These are phyloP conservation scores for Leccinum colubrinum DNA, from an alignment of 1,284 basidiomycete genomes.

Conservation along the genomic window DNA sequence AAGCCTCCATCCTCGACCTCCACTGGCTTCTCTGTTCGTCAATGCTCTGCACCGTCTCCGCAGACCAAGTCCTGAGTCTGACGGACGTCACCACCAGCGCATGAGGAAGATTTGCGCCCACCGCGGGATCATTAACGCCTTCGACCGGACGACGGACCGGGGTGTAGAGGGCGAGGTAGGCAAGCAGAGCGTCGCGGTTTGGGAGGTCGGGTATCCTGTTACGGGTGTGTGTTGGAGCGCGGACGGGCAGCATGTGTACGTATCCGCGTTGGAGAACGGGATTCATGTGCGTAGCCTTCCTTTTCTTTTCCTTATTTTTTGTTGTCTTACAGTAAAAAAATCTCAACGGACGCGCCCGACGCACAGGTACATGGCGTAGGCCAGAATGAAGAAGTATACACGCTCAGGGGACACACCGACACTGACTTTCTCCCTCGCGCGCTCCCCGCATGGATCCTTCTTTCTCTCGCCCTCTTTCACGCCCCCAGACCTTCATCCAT, in stretches of 20 bases:
- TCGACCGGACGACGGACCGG: constrained; percentile 83
- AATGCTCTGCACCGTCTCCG: constrained; percentile 76
- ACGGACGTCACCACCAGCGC: constrained; percentile 77
- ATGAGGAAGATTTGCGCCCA: constrained; percentile 78
- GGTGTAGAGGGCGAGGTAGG: constrained; percentile 50
- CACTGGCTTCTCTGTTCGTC: constrained; percentile 78
- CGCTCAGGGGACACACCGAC: constrained; percentile 79
- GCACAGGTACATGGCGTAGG: constrained; percentile 81
- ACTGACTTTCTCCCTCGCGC: constrained; percentile 79
- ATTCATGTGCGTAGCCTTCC: constrained; percentile 67
- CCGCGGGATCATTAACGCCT: constrained; percentile 82
- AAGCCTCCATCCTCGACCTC: constrained; percentile 77
- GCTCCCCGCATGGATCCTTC: constrained; percentile 85
- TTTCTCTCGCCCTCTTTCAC: constrained; percentile 88
- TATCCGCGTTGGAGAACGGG: constrained; percentile 89
- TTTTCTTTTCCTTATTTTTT: neutral
- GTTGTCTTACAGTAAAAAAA: too few relatives aligned
- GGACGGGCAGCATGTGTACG: constrained; percentile 83
- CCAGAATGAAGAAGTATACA: constrained; percentile 75
- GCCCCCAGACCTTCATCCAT: constrained; percentile 80
- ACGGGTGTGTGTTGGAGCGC: constrained; percentile 90
- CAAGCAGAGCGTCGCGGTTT: constrained; percentile 75
- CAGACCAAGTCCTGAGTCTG: constrained; percentile 77
- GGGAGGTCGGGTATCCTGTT: constrained; percentile 84
- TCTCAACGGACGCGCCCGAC: neutral